These are phyloP conservation scores for Paraphoma chrysanthemicola DNA, from an alignment of 2,329 filamentous ascomycete genomes.

Conservation along the genomic window DNA sequence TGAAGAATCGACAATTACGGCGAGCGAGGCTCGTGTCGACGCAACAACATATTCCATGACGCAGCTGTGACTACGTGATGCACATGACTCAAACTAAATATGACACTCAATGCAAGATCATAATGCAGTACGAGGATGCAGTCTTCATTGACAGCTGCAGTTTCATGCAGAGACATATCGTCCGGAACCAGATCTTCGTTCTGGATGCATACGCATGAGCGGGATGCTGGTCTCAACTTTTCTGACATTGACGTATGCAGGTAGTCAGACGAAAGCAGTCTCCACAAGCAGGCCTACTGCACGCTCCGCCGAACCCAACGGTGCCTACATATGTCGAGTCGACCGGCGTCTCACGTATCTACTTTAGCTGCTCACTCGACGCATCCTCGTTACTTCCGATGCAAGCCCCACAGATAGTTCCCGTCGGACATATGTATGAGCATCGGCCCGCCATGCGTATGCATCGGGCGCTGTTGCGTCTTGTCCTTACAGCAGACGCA, in stretches of 20 bases:
- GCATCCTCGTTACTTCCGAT: background rate
- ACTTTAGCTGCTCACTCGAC: background rate
- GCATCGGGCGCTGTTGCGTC: conserved; percentile 1
- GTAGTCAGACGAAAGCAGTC: background rate
- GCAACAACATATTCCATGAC: background rate
- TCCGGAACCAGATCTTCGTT: background rate
- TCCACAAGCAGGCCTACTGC: background rate
- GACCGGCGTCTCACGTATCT: background rate
- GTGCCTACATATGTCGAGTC: background rate
- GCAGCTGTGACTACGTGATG: background rate
- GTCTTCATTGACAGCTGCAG: conserved; percentile 1
- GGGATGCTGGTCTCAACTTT: background rate
- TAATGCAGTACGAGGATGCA: background rate
- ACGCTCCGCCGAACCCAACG: background rate
- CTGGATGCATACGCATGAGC: conserved; percentile 7
- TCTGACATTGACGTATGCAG: conserved; percentile 17
- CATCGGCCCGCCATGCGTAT: conserved; percentile 9
- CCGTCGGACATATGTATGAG: conserved; percentile 9
- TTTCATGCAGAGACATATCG: background rate
- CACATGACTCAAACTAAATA: too few species aligned
- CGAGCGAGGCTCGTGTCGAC: conserved; percentile 17
- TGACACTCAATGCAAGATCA: too few species aligned
- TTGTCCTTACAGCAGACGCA: background rate
- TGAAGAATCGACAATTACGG: conserved; percentile 23
- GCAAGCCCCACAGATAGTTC: conserved; percentile 8